Evolutionary conservation across 148 eudicot genomes (phyloP).

Genomic region (Diospyros lotus): DNA sequence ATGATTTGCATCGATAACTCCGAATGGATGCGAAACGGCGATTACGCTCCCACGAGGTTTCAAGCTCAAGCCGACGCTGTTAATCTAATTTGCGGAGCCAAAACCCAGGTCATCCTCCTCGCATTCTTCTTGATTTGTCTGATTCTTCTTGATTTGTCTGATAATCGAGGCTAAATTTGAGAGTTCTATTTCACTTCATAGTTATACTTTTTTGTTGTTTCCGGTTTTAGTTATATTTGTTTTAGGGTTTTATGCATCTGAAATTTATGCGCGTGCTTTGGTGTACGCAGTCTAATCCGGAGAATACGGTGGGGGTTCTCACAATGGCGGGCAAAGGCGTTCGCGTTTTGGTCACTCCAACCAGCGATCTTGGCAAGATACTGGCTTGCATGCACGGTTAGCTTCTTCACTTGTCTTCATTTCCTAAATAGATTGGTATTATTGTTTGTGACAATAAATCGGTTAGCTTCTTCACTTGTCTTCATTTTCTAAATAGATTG

Average conservation of each 20-base stretch:
- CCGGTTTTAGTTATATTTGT: background rate
- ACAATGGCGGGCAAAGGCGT: conserved; percentile 99
- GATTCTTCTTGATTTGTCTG: background rate
- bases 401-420: conserved; percentile 18
- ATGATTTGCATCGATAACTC: conserved; percentile 97
- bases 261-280: conserved; percentile 1
- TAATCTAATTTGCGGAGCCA: conserved; percentile 92
- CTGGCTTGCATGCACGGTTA: conserved; percentile 97
- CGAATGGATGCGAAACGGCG: conserved; percentile 98
- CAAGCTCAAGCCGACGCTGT: conserved; percentile 95
- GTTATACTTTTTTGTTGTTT: background rate
- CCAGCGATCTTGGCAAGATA: conserved; percentile 94
- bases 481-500: conserved; percentile 5
- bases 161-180: background rate
- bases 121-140: background rate
- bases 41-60: conserved; percentile 74
- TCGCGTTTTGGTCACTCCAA: conserved; percentile 95
- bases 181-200: background rate
- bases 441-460: background rate
- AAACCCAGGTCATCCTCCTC: conserved; percentile 63
- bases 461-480: conserved; percentile 44
- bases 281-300: conserved; percentile 76
- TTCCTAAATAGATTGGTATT: background rate
- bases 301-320: conserved; percentile 90
- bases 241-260: conserved; percentile 8